phyloP scores from a whole-genome alignment of 192 early-diverging fungal genomes.

The Linnemannia schmuckeri region DNA sequence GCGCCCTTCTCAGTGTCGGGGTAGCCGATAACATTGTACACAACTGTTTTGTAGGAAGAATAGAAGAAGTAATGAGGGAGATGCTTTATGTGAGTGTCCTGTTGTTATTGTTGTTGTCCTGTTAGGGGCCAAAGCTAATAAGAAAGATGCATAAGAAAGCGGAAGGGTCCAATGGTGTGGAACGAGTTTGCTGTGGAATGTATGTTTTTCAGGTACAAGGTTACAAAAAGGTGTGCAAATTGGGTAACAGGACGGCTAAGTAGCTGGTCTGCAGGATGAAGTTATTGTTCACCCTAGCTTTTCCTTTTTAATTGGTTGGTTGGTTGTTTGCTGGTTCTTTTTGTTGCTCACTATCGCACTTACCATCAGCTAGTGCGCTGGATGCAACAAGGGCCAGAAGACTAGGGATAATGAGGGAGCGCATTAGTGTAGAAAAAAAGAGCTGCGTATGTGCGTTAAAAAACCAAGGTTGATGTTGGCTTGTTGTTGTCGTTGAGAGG shows the following conservation, averaged over 20 bases:
- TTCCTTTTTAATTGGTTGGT: background rate
- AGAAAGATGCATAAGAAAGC: background rate
- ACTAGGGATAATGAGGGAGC: slow-evolving; percentile 22
- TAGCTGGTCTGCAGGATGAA: background rate
- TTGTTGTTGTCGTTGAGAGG: background rate
- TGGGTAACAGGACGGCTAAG: background rate
- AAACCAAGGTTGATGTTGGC: background rate
- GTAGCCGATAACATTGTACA: slow-evolving; percentile 42
- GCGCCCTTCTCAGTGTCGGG: slow-evolving; percentile 20
- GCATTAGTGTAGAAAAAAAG: slow-evolving; percentile 17
- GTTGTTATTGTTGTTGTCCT: background rate
- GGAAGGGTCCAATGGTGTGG: background rate
- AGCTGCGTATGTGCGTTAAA: background rate
- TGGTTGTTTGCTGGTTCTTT: background rate
- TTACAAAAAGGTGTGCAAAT: too few relatives aligned
- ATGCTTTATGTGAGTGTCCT: background rate
- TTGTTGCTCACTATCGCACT: background rate
- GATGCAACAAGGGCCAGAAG: slow-evolving; percentile 26
- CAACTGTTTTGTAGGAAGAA: slow-evolving; percentile 11
- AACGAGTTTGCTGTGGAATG: background rate
- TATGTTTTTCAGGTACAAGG: background rate
- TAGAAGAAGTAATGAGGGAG: background rate
- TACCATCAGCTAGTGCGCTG: slow-evolving; percentile 39
- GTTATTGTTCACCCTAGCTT: background rate
- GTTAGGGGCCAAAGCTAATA: background rate